Base-by-base conservation (phyloP, 371 early-diverging fungal species). In the Blastocladiella emersonii region DNA sequence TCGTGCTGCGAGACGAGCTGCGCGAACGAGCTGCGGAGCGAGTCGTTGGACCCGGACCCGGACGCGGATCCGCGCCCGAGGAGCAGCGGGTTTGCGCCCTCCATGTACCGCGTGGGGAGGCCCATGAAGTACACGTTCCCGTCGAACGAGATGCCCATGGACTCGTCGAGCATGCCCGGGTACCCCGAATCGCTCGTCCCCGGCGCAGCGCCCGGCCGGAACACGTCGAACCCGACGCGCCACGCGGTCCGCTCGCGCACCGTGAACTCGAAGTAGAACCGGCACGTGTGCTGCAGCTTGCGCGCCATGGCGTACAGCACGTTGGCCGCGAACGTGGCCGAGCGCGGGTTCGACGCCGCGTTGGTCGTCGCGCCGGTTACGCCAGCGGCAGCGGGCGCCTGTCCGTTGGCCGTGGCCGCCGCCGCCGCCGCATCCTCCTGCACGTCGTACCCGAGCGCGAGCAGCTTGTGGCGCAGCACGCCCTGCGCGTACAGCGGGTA, bases 401-500 rank as follows among this genome's bases (percentile, higher is more conserved):
- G 41, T 13, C 41, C 19, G 48, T n/a, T n/a, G n/a, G 10, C n/a
- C n/a, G 23, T 48, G n/a, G 48, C 17, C 10, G 8, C 25, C n/a
- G 8, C 48, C n/a, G n/a, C 48, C 23, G 19, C 19, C n/a, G 19
- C n/a, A 7, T 37, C 61, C 19, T 34, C 30, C 19, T 25, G 13
- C 17, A 51, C 65, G 34, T 71, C 67, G 56, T 76, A 79, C n/a
- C 73, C 72, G 15, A 79, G 70, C 32, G 68, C 39, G 0, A 61
- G 27, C 3, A 78, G 62, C 37, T 73, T 65, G 51, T 67, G 61
- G 56, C 73, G 74, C 13, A 79, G 64, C 15, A 79, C 67, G 6
- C 57, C 45, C 17, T 61, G 62, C 1, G 70, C 74, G 39, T 69
- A 65, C 19, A 70, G 44, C 8, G 78, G 78, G 65, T 69, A 75